Base-by-base conservation (phyloP, 345 rosid species). In the Rhodomyrtus tomentosa region DNA sequence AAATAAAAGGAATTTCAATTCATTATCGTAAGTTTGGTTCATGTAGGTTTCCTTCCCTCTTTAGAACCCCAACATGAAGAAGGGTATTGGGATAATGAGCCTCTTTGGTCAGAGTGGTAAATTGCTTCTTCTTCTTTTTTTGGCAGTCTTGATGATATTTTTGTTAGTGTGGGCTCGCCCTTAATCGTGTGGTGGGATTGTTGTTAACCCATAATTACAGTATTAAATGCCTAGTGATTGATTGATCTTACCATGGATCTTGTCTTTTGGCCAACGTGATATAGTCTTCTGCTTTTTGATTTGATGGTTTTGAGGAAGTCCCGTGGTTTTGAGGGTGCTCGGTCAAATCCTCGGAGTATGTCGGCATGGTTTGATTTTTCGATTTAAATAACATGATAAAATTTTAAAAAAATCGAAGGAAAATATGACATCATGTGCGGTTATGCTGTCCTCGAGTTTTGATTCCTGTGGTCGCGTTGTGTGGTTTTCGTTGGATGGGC, bases 331-430 rank as follows among this genome's bases (percentile, higher is more conserved):
- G 4, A n/a, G n/a, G 76, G 24, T 32, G 10, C 24, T 20, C 13
- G 45, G 79, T 68, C 79, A 21, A 20, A 68, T 10, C 0, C 45
- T 10, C 6, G 12, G 42, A 68, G 76, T 68, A 36, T 45, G 79
- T 36, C 79, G 3, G 79, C 45, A 18, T 18, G 55, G 4, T 20
- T 51, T 3, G 76, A 68, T 68, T 36, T 36, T 68, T 36, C 4
- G 3, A 68, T 4, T 4, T 21, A 38, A 36, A 18, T 9, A 10
- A 36, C 13, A 2, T 9, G 13, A 32, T 18, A 32, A 2, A 68
- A 4, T 5, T 14, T 2, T 0, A 0, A 16, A 36, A 0, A 36
- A 59, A 20, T 0, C 2, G 45, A 9, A 9, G 32, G 25, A 16
- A 21, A 36, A 4, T n/a, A 68, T 18, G 45, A 4, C 45, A 18